Base-by-base conservation (phyloP, 495 filamentous ascomycete genomes). In the Sabuloglossum arenarium region DNA sequence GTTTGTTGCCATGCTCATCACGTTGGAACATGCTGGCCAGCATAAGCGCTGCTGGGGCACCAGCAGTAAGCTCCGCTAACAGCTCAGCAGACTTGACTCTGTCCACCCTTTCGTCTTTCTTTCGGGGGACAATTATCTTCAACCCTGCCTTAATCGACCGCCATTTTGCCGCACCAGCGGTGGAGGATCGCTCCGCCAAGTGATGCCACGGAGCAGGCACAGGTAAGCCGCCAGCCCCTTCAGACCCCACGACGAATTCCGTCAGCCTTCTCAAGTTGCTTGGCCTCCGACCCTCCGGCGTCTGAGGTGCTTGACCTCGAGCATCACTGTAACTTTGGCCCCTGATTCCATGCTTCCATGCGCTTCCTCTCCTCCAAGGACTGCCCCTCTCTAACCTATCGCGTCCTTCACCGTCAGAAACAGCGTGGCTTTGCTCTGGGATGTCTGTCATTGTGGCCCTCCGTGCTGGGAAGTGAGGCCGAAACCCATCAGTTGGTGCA, bases 1-100 rank as follows among this genome's bases (percentile, higher is more conserved):
- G 78, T 64, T 84, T 91, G 69, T 94, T 91, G 42, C 88, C 88
- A 59, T 95, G 85, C 66, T 99, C 91, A 60, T 99, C 91, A 37
- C 91, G 75, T 67, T 99, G 91, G 62, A 95, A 90, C 82, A 94
- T 94, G 61, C 87, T 94, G 6, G 91, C 91, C 43, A 97, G 69
- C 58, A 99, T 93, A 55, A 97, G 68, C 24, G 87, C 91, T 11
- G 91, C 91, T 9, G 91, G 91, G 0, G 86, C 82, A 34, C 85
- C 91, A 6, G 91, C 94, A 27, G 88, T 81, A 24, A 99, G 73
- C 66, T 99, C 91, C 5, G 93, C 90, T 73, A 99, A 85, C 29
- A 99, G 73, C 64, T 99, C 93, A 21, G 91, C 89, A 25, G 88
- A 95, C 63, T 99, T 99, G 62, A 83, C 82, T 66, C 88, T 86